A percentile compares a stretch with the other conserved stretches of the same genome.
Evolutionary conservation across 225 moss, liverwort and hornwort genomes (phyloP).

Genomic region (Sphagnum contortum): DNA sequence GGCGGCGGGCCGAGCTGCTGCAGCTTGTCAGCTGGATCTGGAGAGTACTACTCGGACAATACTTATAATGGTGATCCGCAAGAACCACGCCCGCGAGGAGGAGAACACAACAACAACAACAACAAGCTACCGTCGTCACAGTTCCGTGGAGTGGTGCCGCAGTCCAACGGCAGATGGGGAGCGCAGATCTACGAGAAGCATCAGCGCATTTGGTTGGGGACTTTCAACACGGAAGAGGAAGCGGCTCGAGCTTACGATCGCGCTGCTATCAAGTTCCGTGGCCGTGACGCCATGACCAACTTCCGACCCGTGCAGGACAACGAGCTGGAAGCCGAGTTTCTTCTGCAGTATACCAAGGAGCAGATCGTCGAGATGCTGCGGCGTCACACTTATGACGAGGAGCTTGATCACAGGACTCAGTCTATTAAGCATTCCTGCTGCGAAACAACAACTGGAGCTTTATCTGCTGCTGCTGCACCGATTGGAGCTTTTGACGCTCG

Average conservation of each 20-base stretch:
- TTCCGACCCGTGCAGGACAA: constrained; percentile 78
- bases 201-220: constrained; percentile 95
- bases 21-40: no score
- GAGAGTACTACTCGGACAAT: constrained; percentile 35
- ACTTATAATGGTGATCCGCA: constrained; percentile 46
- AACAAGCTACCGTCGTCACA: constrained; percentile 93
- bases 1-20: no score
- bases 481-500: constrained; percentile 11
- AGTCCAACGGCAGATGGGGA: constrained; percentile 98
- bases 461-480: constrained; percentile 20
- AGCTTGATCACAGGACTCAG: constrained; percentile 54
- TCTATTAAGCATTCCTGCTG: constrained; percentile 35
- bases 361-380: constrained; percentile 97
- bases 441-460: constrained; percentile 15
- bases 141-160: constrained; percentile 95
- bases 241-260: constrained; percentile 89
- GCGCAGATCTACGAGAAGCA: constrained; percentile 99
- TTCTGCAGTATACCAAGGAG: constrained; percentile 72
- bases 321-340: constrained; percentile 82
- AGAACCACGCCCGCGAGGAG: constrained; percentile 3
- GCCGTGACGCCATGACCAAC: constrained; percentile 95
- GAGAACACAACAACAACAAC: constrained; percentile 40
- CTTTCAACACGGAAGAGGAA: constrained; percentile 97
- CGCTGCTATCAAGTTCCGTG: constrained; percentile 96
- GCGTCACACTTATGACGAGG: constrained; percentile 94